Conservation (phyloP, 2,329 filamentous ascomycete species). For the Emydomyces testavorans region DNA sequence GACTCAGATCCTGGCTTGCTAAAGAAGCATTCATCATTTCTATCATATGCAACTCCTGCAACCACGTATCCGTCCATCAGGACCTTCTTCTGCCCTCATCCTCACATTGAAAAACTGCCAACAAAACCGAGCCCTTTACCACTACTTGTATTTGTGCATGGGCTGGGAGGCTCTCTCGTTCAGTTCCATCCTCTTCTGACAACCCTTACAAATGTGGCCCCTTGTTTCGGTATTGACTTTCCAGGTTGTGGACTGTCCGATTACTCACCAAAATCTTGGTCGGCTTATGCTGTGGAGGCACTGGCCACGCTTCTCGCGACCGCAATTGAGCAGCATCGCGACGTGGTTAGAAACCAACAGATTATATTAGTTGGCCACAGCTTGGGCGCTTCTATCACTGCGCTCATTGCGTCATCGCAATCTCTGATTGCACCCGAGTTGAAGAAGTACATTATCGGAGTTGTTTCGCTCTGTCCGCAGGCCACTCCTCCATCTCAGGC, state of each 20-base stretch:
- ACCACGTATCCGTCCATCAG: constrained; percentile 64
- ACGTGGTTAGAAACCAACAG: constrained; percentile 53
- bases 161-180: constrained; percentile 79
- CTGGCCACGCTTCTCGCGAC: constrained; percentile 62
- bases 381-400: constrained; percentile 71
- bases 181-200: constrained; percentile 76
- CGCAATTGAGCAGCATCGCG: constrained; percentile 62
- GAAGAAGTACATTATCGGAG: constrained; percentile 56
- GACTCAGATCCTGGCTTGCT: constrained; percentile 66
- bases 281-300: constrained; percentile 67
- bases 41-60: constrained; percentile 58
- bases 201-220: constrained; percentile 69
- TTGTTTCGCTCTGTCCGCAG: constrained; percentile 72
- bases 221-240: constrained; percentile 78
- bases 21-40: constrained; percentile 60
- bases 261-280: constrained; percentile 59
- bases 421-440: constrained; percentile 44
- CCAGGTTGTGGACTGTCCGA: constrained; percentile 77
- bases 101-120: constrained; percentile 71
- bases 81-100: constrained; percentile 72
- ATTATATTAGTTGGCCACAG: constrained; percentile 79
- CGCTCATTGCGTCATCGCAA: constrained; percentile 54
- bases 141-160: constrained; percentile 81
- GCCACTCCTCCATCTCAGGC: constrained; percentile 50
- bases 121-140: constrained; percentile 62